Percentiles rank a stretch among this genome's conserved stretches.
These are phyloP conservation scores for Kazachstania africana DNA, from an alignment of 805 yeast species.

Conservation along the genomic window DNA sequence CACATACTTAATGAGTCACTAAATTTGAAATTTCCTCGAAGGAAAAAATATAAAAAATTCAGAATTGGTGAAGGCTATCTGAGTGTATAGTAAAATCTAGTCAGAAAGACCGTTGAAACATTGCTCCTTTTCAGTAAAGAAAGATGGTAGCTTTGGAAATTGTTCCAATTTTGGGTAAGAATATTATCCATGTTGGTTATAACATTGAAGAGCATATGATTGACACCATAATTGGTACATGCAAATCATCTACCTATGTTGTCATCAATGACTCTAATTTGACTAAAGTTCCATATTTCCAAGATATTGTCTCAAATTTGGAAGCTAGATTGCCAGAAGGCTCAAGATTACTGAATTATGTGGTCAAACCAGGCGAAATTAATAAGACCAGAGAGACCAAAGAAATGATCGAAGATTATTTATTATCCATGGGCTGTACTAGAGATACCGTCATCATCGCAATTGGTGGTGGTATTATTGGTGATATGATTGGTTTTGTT, in stretches of 20 bases:
- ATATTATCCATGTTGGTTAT: conserved; percentile 84
- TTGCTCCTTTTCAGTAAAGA: too few relatives aligned
- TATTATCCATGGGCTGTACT: conserved; percentile 77
- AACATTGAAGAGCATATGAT: conserved; percentile 66
- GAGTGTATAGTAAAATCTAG: too few relatives aligned
- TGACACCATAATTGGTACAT: conserved; percentile 43
- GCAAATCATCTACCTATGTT: conserved; percentile 84
- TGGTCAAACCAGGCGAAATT: conserved; percentile 86
- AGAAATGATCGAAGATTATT: conserved; percentile 84
- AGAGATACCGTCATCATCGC: conserved; percentile 92
- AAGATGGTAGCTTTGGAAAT: conserved; percentile 30
- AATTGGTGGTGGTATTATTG: conserved; percentile 96
- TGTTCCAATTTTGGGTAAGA: conserved; percentile 70
- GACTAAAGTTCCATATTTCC: conserved; percentile 50
- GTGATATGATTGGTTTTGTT: conserved; percentile 97
- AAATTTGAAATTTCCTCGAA: too few relatives aligned
- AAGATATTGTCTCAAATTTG: conserved; percentile 35
- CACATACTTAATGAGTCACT: too few relatives aligned
- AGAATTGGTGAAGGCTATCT: too few relatives aligned
- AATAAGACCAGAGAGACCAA: conserved; percentile 81
- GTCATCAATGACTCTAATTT: conserved; percentile 80
- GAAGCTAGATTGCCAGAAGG: conserved; percentile 32
- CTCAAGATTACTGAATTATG: conserved; percentile 60
- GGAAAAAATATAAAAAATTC: too few relatives aligned
- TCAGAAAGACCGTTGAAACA: too few relatives aligned